Evolutionary conservation across 768 basidiomycete species (phyloP).

Genomic region (Lactarius indigo): DNA sequence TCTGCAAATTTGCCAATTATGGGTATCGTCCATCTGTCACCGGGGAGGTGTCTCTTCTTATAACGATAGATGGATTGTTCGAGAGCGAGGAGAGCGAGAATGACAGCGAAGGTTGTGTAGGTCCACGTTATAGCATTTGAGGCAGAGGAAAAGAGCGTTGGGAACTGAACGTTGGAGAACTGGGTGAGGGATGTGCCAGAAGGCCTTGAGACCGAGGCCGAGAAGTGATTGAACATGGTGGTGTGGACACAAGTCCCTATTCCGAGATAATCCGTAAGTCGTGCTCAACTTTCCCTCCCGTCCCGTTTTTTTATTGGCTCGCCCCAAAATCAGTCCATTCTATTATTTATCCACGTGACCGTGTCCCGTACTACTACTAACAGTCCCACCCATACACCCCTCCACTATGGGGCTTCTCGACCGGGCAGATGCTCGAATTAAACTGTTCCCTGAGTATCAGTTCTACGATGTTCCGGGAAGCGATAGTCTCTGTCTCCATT

Average conservation of each 20-base stretch:
- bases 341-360: not conserved
- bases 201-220: slow-evolving; percentile 38
- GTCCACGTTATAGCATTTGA: slow-evolving; percentile 46
- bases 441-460: slow-evolving; percentile 73
- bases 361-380: not conserved
- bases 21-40: slow-evolving; percentile 92
- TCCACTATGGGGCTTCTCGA: not conserved
- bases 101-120: slow-evolving; percentile 63
- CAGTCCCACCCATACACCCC: slow-evolving; percentile 26
- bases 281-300: not conserved
- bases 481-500: slow-evolving; percentile 91
- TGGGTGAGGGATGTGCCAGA: slow-evolving; percentile 42
- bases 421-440: slow-evolving; percentile 59
- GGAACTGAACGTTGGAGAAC: slow-evolving; percentile 45
- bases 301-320: slow-evolving; percentile 13
- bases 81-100: slow-evolving; percentile 72
- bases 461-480: slow-evolving; percentile 81
- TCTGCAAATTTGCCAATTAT: slow-evolving; percentile 95
- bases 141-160: slow-evolving; percentile 42
- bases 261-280: not conserved
- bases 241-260: not conserved
- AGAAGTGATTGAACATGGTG: slow-evolving; percentile 30
- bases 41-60: slow-evolving; percentile 88
- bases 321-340: slow-evolving; percentile 19
- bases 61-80: slow-evolving; percentile 87